Conservation (phyloP, 148 eudicot species). For the Oxyria digyna region DNA sequence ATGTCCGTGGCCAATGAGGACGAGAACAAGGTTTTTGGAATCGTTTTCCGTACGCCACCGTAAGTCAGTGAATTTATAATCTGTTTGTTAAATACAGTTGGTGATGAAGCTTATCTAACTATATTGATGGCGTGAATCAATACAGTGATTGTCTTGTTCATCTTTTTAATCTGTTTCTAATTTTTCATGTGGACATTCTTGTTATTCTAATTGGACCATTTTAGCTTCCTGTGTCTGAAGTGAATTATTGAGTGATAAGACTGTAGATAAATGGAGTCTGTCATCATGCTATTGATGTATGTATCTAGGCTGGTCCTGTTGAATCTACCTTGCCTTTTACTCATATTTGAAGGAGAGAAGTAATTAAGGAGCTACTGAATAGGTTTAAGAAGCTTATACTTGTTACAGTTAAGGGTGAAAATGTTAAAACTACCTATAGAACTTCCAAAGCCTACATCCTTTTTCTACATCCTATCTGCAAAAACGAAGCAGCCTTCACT, state of each 20-base stretch:
- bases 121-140: not conserved
- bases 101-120: no score
- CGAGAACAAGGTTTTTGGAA: slow-evolving; percentile 92
- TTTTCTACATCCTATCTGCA: not conserved
- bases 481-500: not conserved
- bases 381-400: not conserved
- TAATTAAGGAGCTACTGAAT: not conserved
- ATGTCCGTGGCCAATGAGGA: slow-evolving; percentile 93
- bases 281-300: not conserved
- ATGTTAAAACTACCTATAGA: not conserved
- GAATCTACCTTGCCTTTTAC: not conserved
- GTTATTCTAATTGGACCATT: not conserved
- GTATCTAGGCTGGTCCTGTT: not conserved
- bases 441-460: not conserved
- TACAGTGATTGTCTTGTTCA: not conserved
- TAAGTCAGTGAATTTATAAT: slow-evolving; percentile 22
- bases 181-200: no score
- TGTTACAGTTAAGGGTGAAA: not conserved
- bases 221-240: not conserved
- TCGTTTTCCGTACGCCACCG: slow-evolving; percentile 98
- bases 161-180: no score
- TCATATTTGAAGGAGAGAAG: not conserved
- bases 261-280: not conserved
- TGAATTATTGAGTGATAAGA: not conserved
- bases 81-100: no score